Base-by-base conservation (phyloP, 345 rosid species). In the Lepidium africanum region DNA sequence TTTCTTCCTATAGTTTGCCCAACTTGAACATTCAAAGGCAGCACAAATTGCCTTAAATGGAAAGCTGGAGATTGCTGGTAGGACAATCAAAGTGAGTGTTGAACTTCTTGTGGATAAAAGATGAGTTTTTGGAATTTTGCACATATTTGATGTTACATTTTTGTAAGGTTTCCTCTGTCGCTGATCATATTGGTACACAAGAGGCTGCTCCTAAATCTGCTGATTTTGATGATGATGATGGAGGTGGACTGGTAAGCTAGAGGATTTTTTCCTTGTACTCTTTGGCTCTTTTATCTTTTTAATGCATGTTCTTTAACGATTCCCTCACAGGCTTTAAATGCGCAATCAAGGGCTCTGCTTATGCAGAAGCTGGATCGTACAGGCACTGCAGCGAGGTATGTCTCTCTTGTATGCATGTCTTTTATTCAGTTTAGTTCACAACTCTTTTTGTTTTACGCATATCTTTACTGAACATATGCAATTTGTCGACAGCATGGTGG, bases 141-240 rank as follows among this genome's bases (percentile, higher is more conserved):
- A 27, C 17, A 27, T 27, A 49, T 38, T 37, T 41, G 42, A 54
- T 52, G 16, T 13, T 39, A 32, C 21, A 38, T 48, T 25, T n/a
- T 48, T 13, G 3, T 38, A 2, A 92, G 98, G 94, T 92, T 50
- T 90, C 96, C 21, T 90, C 96, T 65, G 98, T 92, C 35, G 75
- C 98, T 7, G 98, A 92, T 81, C 98, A 92, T 56, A 81, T 83
- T 65, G 87, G 84, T 25, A 57, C 86, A 14, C 98, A 92, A 79
- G 98, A 92, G 23, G 41, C 80, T 46, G 73, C 67, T 3, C 83
- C 96, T 51, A 92, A 90, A 73, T 84, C 96, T 79, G 91, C 96
- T 1, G 96, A 92, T 77, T 85, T 92, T 46, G 96, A 92, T 81
- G 98, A 92, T 79, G 96, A 92, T 76, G 98, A 92, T 70, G 96